Evolutionary conservation across 306 rosid genomes (phyloP).

Genomic region (Casuarina glauca): DNA sequence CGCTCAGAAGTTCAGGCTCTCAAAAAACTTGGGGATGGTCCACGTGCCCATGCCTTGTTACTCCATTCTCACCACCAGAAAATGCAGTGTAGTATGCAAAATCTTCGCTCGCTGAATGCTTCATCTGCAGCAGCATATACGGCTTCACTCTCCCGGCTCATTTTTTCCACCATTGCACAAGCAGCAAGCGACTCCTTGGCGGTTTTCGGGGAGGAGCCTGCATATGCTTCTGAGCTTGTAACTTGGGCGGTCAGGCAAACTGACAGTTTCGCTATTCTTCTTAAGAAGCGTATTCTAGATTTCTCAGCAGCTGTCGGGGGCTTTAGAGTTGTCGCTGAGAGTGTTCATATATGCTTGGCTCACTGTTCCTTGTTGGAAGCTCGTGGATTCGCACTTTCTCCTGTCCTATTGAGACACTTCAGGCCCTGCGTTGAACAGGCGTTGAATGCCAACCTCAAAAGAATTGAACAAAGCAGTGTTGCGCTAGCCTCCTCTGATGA

Average conservation of each 20-base stretch:
- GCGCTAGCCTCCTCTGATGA: conserved; percentile 82
- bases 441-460: conserved; percentile 51
- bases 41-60: conserved; percentile 72
- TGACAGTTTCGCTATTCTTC: conserved; percentile 43
- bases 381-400: conserved; percentile 79
- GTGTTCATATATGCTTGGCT: conserved; percentile 74
- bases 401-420: conserved; percentile 59
- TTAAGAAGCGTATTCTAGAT: conserved; percentile 64
- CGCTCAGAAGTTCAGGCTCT: conserved; percentile 60
- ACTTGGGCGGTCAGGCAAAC: conserved; percentile 87
- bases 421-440: conserved; percentile 69
- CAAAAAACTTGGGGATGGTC: conserved; percentile 80
- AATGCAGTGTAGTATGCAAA: conserved; percentile 43
- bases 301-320: conserved; percentile 78
- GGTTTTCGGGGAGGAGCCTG: conserved; percentile 69
- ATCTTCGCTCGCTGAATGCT: conserved; percentile 31
- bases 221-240: conserved; percentile 83
- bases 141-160: conserved; percentile 61
- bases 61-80: conserved; percentile 59
- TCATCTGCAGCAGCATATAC: conserved; percentile 54
- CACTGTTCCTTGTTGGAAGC: conserved; percentile 69
- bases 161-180: conserved; percentile 74
- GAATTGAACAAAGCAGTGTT: conserved; percentile 77
- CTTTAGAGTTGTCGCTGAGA: conserved; percentile 67
- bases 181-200: conserved; percentile 68